A percentile compares a stretch with the other conserved stretches of the same genome.
Conservation (phyloP, 2,329 filamentous ascomycete species). For the Paraphoma sp. region DNA sequence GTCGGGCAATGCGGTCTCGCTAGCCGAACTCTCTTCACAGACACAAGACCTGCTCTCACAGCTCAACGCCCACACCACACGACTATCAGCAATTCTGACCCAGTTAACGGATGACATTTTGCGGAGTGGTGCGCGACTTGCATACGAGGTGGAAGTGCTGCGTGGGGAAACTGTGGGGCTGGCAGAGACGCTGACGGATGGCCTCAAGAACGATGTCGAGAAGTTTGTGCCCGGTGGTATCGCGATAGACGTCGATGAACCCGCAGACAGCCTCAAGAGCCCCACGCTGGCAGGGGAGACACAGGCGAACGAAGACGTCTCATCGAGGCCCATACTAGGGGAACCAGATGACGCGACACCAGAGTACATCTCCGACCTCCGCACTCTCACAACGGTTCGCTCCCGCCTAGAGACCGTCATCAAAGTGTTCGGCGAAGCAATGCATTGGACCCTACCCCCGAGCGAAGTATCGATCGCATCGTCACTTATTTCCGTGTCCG, state of each 20-base stretch:
- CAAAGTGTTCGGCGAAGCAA: conserved; percentile 89
- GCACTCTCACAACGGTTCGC: conserved; percentile 82
- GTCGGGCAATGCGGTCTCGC: conserved; percentile 59
- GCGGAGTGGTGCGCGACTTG: conserved; percentile 82
- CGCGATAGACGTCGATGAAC: conserved; percentile 10
- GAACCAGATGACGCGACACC: conserved; percentile 24
- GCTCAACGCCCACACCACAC: conserved; percentile 85
- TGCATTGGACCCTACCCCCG: conserved; percentile 92
- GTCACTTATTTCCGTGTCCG: conserved; percentile 88
- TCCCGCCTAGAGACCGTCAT: conserved; percentile 87
- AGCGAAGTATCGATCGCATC: conserved; percentile 84
- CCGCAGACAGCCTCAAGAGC: conserved; percentile 6
- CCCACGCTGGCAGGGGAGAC: conserved; percentile 3
- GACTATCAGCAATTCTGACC: conserved; percentile 80
- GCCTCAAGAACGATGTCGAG: conserved; percentile 72
- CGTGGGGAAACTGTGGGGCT: conserved; percentile 87
- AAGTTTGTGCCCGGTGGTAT: conserved; percentile 69
- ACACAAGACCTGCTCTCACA: conserved; percentile 86
- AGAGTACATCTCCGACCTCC: conserved; percentile 75
- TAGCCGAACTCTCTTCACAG: conserved; percentile 80
- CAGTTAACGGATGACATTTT: conserved; percentile 95
- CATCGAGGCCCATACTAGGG: background rate
- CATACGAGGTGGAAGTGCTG: conserved; percentile 92
- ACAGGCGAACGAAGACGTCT: background rate
- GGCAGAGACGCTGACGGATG: conserved; percentile 77